Base-by-base conservation (phyloP, 2,329 filamentous ascomycete genomes). In the Arthrobotrys musiformis region DNA sequence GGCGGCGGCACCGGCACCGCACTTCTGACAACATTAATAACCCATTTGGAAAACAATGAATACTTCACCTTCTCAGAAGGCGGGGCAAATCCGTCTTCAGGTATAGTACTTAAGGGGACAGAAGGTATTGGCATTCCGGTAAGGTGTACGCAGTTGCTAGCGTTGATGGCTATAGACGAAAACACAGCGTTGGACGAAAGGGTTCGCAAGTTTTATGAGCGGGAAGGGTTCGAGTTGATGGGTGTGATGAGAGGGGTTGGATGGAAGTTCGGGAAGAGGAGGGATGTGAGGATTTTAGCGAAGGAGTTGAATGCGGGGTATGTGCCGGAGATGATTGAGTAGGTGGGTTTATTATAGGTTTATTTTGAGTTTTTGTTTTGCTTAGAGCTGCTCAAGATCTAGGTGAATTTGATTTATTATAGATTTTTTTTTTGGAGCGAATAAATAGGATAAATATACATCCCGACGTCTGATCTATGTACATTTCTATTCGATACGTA, bases 41-140 rank as follows among this genome's bases (percentile, higher is more conserved):
- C 54, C 15, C 28, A 73, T 5, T 28, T 73, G 19, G 69, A 73
- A 37, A 44, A 37, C 3, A 67, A 66, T 15, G 50, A 66, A 40
- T 73, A 73, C 22, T 42, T 73, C 17, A 66, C 50, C 4, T 73
- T 73, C 22, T 48, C 69, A 9, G 69, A 73, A 42, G 61, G 60
- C 13, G 60, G 69, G 0, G 52, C 28, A 9, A 3, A 19, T 24
- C 2, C 37, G 13, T 9, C 42, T 64, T 17, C 28, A 13, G 52
- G 33, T n/a, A 9, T 1, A 56, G 13, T 13, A 26, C 9, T 24
- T 5, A 8, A 30, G 1, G 33, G 5, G 9, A 3, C 3, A 9
- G 24, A n/a, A 11, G 1, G 4, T 15, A 9, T 28, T 6, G 69
- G 69, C 1, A 52, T 73, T 9, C 52, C 61, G 1, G 69, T 67